Evolutionary conservation across 257 asterid species (phyloP).

Genomic region (Penstemon newberryi): DNA sequence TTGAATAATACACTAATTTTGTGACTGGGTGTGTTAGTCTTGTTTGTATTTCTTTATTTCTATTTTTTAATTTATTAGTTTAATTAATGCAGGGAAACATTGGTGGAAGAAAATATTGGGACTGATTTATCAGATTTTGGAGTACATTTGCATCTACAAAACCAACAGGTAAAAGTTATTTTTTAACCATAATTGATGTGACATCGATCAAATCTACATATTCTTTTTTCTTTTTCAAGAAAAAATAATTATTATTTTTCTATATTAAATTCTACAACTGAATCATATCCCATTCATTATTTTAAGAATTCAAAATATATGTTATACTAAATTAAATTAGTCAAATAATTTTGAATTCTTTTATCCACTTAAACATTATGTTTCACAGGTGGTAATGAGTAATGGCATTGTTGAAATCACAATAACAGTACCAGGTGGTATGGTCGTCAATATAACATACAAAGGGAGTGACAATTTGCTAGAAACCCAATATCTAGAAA

Average conservation of each 20-base stretch:
- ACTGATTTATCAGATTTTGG: conserved; percentile 11
- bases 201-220: neutral
- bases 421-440: conserved; percentile 45
- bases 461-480: conserved; percentile 49
- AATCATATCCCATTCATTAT: too few species aligned
- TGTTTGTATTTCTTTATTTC: too few species aligned
- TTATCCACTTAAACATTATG: too few species aligned
- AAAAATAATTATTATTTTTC: neutral
- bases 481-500: conserved; percentile 17
- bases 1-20: too few species aligned
- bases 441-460: conserved; percentile 34
- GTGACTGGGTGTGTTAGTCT: too few species aligned
- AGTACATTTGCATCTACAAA: conserved; percentile 17
- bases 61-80: neutral
- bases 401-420: conserved; percentile 46
- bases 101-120: neutral
- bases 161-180: conserved; percentile 23
- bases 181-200: neutral
- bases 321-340: too few species aligned
- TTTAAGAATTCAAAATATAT: too few species aligned
- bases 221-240: neutral
- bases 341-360: too few species aligned
- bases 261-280: too few species aligned
- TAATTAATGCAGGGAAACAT: conserved; percentile 14
- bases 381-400: conserved; percentile 36